Evolutionary conservation across 2,329 filamentous ascomycete species (phyloP), one percentile per base, ranked within the genome.

Genomic region (Albophoma yamanashiensis): DNA sequence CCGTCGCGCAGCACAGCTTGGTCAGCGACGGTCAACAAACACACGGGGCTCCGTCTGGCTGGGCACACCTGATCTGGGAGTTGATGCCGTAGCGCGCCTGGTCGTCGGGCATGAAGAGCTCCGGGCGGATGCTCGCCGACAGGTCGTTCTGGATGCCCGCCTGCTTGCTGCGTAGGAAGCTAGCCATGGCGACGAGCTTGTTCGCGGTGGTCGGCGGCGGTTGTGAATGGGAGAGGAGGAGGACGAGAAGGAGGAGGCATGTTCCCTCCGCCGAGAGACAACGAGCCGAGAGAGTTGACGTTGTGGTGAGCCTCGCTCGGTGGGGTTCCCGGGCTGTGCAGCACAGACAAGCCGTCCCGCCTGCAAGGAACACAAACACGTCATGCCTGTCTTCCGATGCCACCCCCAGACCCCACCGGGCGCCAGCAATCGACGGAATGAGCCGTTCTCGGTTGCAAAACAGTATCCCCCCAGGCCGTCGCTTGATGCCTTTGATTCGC

Each of bases 161-260:
- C 81, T 97, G 94, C 81, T 96, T 97, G 67, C 90, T 89, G 72
- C 94, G 83, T 64, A 99, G 78, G 72, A 97, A 93, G 68, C 89
- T 85, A 59, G 92, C 86, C 92, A 97, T 97, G 56, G 61, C 70
- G 65, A 57, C 58, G n/a, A 14, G 53, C 17, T 22, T n/a, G 31
- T 14, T 36, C 50, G 31, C 31, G 31, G 50, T 53, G 1, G 17
- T 22, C 17, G 50, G 31, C 11, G 14, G 31, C 20, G 31, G 31
- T 20, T 53, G 27, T 20, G 3, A 11, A 22, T 40, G n/a, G 7
- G 64, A 64, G 61, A 57, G 64, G 34, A 62, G 56, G 34, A 25
- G 27, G 27, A 31, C 56, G 34, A 25, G 27, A 5, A 31, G 5
- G 27, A 31, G n/a, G 36, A 38, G 59, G 50, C 50, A 53, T 53